A percentile compares a stretch with the other conserved stretches of the same genome.
These are phyloP conservation scores for Cladosporium sp. DNA, from an alignment of 2,329 filamentous ascomycete species.

Conservation along the genomic window DNA sequence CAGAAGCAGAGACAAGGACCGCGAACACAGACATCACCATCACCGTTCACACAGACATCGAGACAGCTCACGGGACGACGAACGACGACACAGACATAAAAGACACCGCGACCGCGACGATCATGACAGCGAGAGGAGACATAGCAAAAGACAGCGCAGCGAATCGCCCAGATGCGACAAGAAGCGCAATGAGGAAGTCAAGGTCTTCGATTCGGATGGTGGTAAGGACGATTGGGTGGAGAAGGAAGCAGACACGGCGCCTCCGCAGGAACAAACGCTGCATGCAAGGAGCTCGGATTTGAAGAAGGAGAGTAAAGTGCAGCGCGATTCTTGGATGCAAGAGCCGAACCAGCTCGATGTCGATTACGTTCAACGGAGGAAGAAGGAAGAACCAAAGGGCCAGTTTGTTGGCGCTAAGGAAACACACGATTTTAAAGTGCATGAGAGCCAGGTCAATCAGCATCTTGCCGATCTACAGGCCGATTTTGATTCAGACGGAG, in stretches of 20 bases:
- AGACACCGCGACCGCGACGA: constrained; percentile 57
- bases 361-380: constrained; percentile 71
- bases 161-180: constrained; percentile 36
- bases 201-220: constrained; percentile 40
- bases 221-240: constrained; percentile 44
- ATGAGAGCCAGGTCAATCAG: constrained; percentile 78
- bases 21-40: constrained; percentile 43
- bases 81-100: constrained; percentile 59
- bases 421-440: constrained; percentile 70
- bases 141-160: constrained; percentile 33
- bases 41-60: constrained; percentile 47
- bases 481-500: constrained; percentile 51
- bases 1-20: constrained; percentile 31
- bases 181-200: constrained; percentile 32
- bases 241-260: constrained; percentile 45
- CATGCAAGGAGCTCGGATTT: constrained; percentile 44
- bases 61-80: constrained; percentile 34
- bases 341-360: constrained; percentile 78
- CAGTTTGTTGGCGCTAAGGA: constrained; percentile 51
- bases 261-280: constrained; percentile 45
- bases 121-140: constrained; percentile 35
- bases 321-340: constrained; percentile 93
- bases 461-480: constrained; percentile 62
- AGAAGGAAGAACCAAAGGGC: constrained; percentile 47
- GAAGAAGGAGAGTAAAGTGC: constrained; percentile 44